A percentile compares a stretch with the other conserved stretches of the same genome.
Evolutionary conservation across 2,329 filamentous ascomycete genomes (phyloP).

Genomic region (Fusarium guadeloupense): DNA sequence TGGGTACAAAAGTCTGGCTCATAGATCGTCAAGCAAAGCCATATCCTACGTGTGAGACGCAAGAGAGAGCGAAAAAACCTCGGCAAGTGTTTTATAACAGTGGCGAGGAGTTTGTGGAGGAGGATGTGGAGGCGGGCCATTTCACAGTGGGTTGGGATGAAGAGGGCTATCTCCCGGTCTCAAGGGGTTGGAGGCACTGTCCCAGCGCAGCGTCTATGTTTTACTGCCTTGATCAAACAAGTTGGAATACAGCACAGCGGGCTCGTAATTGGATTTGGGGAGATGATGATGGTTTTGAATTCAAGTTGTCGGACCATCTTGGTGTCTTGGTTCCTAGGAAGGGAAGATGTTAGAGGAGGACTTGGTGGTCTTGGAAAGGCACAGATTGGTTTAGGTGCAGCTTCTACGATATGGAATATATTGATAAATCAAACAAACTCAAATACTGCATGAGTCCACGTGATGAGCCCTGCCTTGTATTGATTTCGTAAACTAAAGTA

Average conservation of each 20-base stretch:
- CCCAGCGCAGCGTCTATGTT: background rate
- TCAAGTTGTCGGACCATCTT: background rate
- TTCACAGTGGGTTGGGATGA: too few species aligned
- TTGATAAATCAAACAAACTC: too few species aligned
- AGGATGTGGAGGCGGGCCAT: background rate
- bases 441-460: too few species aligned
- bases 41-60: background rate
- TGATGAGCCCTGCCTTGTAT: too few species aligned
- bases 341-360: too few species aligned
- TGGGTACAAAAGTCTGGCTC: background rate
- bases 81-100: background rate
- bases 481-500: too few species aligned
- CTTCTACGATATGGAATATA: too few species aligned
- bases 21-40: background rate
- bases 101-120: background rate
- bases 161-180: too few species aligned
- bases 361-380: too few species aligned
- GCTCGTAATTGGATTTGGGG: background rate
- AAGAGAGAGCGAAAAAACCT: background rate
- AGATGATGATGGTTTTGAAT: background rate
- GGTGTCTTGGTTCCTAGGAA: background rate
- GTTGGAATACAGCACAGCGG: background rate
- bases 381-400: too few species aligned
- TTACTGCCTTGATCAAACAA: too few species aligned
- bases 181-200: background rate